phyloP scores from a whole-genome alignment of 2,329 filamentous ascomycete species.

The Ascochyta fabae region DNA sequence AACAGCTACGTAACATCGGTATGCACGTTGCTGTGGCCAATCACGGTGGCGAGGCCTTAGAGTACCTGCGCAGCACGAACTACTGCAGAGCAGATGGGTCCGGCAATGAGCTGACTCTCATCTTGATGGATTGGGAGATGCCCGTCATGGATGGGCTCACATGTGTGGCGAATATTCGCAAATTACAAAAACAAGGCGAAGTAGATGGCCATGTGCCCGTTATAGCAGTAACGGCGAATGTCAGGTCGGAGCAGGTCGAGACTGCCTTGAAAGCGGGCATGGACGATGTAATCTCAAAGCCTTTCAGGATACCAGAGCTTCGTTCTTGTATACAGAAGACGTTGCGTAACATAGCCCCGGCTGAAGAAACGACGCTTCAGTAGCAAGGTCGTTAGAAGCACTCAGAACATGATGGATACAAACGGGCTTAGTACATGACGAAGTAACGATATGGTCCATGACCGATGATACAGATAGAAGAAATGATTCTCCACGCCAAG shows the following conservation, averaged over 20 bases:
- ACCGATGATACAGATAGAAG: not conserved
- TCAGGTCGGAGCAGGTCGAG: slow-evolving; percentile 39
- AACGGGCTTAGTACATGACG: not conserved
- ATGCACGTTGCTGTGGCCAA: slow-evolving; percentile 48
- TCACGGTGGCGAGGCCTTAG: slow-evolving; percentile 49
- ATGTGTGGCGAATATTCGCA: slow-evolving; percentile 35
- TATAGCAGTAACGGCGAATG: slow-evolving; percentile 47
- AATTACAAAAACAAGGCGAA: slow-evolving; percentile 28
- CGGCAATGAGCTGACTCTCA: slow-evolving; percentile 26
- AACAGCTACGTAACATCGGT: slow-evolving; percentile 47
- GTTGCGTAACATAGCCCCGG: slow-evolving; percentile 5
- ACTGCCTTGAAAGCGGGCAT: slow-evolving; percentile 41
- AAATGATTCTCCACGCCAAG: not conserved
- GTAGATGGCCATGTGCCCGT: slow-evolving; percentile 37
- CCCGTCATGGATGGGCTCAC: slow-evolving; percentile 42
- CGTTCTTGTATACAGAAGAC: slow-evolving; percentile 29
- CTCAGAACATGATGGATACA: not conserved
- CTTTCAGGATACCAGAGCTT: slow-evolving; percentile 59
- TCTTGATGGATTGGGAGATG: slow-evolving; percentile 46
- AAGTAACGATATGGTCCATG: not conserved
- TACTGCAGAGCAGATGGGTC: slow-evolving; percentile 23
- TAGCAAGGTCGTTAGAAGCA: not conserved
- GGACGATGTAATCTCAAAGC: slow-evolving; percentile 72
- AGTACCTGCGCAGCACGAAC: slow-evolving; percentile 39
- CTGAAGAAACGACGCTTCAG: not conserved